Percentiles rank a stretch among this genome's conserved stretches.
Conservation (phyloP, 306 rosid genomes). For the Comarum palustre region DNA sequence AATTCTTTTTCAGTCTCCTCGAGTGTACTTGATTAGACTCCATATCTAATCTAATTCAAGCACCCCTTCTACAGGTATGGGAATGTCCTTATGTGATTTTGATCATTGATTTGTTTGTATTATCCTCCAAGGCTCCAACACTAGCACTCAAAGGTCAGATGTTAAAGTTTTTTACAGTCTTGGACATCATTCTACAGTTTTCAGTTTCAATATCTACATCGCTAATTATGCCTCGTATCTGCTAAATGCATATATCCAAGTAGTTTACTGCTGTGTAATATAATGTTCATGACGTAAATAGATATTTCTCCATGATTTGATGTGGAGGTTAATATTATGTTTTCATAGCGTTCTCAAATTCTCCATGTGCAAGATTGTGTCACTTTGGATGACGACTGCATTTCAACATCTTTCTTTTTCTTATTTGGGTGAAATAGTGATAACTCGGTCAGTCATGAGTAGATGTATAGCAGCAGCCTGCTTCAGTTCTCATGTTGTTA, state of each 20-base stretch:
- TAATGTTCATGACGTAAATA: background rate
- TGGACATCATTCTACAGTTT: background rate
- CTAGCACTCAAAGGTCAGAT: slow-evolving; percentile 75
- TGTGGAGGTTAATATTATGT: background rate
- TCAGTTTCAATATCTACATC: background rate
- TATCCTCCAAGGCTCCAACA: slow-evolving; percentile 73
- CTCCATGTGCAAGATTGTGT: background rate
- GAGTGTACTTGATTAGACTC: slow-evolving; percentile 7
- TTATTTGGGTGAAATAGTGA: slow-evolving; percentile 45
- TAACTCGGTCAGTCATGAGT: slow-evolving; percentile 57
- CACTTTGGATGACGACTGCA: background rate
- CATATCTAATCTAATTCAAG: slow-evolving; percentile 21
- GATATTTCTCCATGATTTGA: background rate
- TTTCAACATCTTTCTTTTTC: slow-evolving; percentile 1
- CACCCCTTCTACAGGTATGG: slow-evolving; percentile 63
- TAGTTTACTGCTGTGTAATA: background rate
- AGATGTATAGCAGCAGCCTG: slow-evolving; percentile 68
- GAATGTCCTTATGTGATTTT: slow-evolving; percentile 76
- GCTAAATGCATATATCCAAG: background rate
- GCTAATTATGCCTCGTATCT: background rate
- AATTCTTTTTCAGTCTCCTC: background rate
- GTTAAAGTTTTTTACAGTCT: slow-evolving; percentile 5
- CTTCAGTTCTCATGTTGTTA: slow-evolving; percentile 62
- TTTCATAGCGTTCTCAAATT: background rate
- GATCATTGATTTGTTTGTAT: slow-evolving; percentile 72